A percentile compares a stretch with the other conserved stretches of the same genome.
Conservation (phyloP, 768 basidiomycete genomes). For the Hericium erinaceus region DNA sequence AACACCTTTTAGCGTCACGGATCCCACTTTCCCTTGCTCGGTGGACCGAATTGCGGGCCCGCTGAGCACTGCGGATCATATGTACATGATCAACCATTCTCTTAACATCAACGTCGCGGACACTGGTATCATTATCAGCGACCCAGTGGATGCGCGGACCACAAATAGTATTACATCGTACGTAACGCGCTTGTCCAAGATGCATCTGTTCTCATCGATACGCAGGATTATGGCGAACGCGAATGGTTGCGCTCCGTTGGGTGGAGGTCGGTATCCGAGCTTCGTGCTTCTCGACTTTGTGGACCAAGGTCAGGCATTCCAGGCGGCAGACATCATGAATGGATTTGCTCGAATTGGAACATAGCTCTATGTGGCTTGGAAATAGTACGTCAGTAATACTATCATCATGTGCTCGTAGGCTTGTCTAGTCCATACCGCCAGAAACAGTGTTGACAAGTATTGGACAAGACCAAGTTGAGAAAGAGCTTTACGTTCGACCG, state of each 20-base stretch:
- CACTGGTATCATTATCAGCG: constrained; percentile 20
- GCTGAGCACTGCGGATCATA: constrained; percentile 38
- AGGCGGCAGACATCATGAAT: constrained; percentile 36
- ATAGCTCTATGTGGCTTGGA: constrained; percentile 14
- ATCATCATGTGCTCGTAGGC: too few relatives aligned
- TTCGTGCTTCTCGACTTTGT: constrained; percentile 49
- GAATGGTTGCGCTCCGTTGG: constrained; percentile 34
- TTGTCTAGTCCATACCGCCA: too few relatives aligned
- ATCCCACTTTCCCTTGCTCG: constrained; percentile 42
- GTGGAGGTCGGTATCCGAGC: constrained; percentile 36
- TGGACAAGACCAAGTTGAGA: too few relatives aligned
- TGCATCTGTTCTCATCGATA: background rate
- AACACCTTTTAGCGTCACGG: constrained; percentile 42
- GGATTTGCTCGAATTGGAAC: constrained; percentile 24
- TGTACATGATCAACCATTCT: constrained; percentile 52
- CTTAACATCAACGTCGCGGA: constrained; percentile 33
- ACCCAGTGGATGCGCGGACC: constrained; percentile 18
- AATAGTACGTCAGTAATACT: too few relatives aligned
- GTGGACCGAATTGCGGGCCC: constrained; percentile 44
- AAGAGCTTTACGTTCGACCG: too few relatives aligned
- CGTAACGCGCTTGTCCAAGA: constrained; percentile 1
- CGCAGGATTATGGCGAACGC: constrained; percentile 31
- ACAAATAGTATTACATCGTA: constrained; percentile 25
- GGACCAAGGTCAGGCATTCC: constrained; percentile 34
- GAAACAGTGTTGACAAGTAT: too few relatives aligned